phyloP scores from a whole-genome alignment of 2,329 filamentous ascomycete genomes.

The Penicillium glabrum region DNA sequence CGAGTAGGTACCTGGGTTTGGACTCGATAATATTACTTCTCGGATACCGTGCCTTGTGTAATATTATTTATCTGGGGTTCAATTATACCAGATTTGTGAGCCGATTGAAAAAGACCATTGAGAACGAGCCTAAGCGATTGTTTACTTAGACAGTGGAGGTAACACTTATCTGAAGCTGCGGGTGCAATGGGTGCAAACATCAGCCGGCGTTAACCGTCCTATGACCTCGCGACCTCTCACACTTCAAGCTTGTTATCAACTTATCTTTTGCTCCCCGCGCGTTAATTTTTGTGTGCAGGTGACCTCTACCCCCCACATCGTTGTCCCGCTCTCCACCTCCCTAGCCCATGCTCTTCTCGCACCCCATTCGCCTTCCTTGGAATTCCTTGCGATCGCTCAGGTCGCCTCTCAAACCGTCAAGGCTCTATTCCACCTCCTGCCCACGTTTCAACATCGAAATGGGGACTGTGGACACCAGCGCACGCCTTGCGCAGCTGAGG shows the following conservation, averaged over 20 bases:
- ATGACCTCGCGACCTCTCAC: neutral
- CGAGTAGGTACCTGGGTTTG: too few species aligned
- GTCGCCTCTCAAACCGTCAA: conserved; percentile 25
- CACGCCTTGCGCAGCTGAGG: conserved; percentile 73
- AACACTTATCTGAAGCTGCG: too few species aligned
- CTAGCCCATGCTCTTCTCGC: conserved; percentile 38
- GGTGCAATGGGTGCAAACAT: neutral
- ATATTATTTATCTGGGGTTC: too few species aligned
- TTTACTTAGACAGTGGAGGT: too few species aligned
- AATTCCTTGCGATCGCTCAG: conserved; percentile 30
- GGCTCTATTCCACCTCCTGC: conserved; percentile 40
- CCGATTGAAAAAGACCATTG: too few species aligned
- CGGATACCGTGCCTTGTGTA: too few species aligned
- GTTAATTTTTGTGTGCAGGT: neutral
- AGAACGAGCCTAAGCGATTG: too few species aligned
- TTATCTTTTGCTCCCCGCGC: neutral
- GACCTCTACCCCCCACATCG: neutral
- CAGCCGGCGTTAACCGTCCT: neutral
- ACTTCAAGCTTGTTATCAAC: neutral
- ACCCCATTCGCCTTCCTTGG: conserved; percentile 30
- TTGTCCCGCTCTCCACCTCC: neutral
- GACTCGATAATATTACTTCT: too few species aligned
- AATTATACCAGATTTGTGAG: too few species aligned
- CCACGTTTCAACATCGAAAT: conserved; percentile 56
- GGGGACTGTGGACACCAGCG: conserved; percentile 76